Evolutionary conservation across 371 early-diverging fungal species (phyloP).

Genomic region (Batkoa obscura): DNA sequence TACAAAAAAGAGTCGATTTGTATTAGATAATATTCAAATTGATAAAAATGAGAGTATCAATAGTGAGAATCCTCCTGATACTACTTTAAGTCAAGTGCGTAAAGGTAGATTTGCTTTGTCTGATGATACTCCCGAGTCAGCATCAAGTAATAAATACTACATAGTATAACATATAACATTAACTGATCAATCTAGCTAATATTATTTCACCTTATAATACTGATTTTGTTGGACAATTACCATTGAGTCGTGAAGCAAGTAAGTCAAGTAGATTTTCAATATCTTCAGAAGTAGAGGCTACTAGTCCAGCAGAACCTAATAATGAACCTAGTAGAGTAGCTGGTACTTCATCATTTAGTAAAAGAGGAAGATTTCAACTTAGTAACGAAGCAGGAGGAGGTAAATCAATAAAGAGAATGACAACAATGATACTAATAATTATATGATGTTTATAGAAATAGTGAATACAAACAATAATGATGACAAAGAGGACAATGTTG

Average conservation of each 20-base stretch:
- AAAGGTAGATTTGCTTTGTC: no score
- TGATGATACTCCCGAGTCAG: no score
- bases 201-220: neutral
- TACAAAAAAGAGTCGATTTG: neutral
- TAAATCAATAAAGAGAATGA: no score
- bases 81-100: neutral
- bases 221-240: neutral
- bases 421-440: no score
- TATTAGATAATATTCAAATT: neutral
- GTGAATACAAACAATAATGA: neutral
- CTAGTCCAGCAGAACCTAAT: neutral
- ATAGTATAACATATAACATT: neutral
- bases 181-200: neutral
- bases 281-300: neutral
- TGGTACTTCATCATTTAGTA: neutral
- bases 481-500: neutral
- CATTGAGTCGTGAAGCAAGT: neutral
- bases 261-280: conserved; percentile 3
- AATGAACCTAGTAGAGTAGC: neutral
- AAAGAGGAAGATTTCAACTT: neutral
- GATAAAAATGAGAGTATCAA: neutral
- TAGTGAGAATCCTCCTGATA: neutral
- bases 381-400: neutral
- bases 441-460: neutral
- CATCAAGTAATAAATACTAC: neutral